A percentile compares a stretch with the other conserved stretches of the same genome.
Conservation (phyloP, 768 basidiomycete genomes). For the Lentinula lateritia region DNA sequence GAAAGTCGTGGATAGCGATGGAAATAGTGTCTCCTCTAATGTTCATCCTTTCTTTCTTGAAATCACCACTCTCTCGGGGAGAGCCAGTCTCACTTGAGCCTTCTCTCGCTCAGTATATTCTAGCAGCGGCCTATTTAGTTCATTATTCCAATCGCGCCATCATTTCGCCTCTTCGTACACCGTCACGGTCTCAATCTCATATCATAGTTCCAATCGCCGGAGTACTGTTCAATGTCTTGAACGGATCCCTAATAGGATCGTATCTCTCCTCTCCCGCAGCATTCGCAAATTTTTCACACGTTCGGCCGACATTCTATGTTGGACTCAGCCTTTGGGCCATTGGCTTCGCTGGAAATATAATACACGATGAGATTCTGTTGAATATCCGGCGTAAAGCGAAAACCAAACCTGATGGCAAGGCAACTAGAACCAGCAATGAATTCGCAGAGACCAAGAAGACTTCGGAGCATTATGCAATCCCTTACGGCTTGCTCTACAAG, state of each 20-base stretch:
- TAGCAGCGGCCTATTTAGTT: conserved; percentile 37
- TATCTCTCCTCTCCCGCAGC: conserved; percentile 42
- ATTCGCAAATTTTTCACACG: conserved; percentile 23
- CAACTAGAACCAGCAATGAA: conserved; percentile 10
- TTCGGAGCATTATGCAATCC: conserved; percentile 69
- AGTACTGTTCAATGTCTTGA: conserved; percentile 48
- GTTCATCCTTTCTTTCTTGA: conserved; percentile 28
- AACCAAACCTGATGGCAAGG: conserved; percentile 29
- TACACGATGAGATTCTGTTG: conserved; percentile 88
- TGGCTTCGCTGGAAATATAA: conserved; percentile 76
- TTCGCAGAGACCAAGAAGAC: conserved; percentile 15
- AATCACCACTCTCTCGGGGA: conserved; percentile 25
- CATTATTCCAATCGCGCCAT: conserved; percentile 68
- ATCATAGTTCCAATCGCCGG: conserved; percentile 39
- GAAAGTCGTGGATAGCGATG: conserved; percentile 50
- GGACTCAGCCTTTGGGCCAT: conserved; percentile 63
- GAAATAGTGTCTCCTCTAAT: conserved; percentile 40
- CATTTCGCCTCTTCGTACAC: conserved; percentile 58
- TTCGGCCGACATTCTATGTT: conserved; percentile 36
- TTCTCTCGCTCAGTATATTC: conserved; percentile 30
- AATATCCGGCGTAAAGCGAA: conserved; percentile 67
- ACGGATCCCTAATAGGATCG: conserved; percentile 46
- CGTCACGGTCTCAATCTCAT: conserved; percentile 52
- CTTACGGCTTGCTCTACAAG: conserved; percentile 69
- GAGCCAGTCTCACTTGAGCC: conserved; percentile 14